Evolutionary conservation across 805 yeast genomes (phyloP).

Genomic region (Candida suzukii): DNA sequence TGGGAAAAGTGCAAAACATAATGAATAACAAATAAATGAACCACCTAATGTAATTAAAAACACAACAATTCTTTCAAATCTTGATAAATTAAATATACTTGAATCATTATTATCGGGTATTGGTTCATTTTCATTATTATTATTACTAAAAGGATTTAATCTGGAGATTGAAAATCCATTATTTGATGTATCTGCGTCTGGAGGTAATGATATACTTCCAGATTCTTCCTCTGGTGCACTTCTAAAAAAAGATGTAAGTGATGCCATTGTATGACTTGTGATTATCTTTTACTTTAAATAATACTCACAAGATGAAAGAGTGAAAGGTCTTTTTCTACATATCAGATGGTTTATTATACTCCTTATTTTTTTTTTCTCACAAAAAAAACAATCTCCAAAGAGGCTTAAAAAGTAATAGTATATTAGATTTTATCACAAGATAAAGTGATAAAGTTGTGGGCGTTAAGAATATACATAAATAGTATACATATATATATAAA

Average conservation of each 20-base stretch:
- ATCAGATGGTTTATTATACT: too few relatives aligned
- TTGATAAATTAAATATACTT: conserved; percentile 44
- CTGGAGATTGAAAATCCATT: background rate
- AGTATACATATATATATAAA: background rate
- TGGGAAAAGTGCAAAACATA: conserved; percentile 76
- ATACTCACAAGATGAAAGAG: too few relatives aligned
- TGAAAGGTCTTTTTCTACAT: too few relatives aligned
- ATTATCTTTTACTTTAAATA: too few relatives aligned
- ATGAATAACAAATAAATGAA: conserved; percentile 61
- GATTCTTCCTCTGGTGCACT: too few relatives aligned
- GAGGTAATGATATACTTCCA: background rate
- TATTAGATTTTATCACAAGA: too few relatives aligned
- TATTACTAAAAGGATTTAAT: background rate
- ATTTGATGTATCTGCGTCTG: background rate
- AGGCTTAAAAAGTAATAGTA: too few relatives aligned
- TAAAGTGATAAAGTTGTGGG: background rate
- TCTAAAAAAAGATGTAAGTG: background rate
- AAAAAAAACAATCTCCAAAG: too few relatives aligned
- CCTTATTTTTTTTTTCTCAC: too few relatives aligned
- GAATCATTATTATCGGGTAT: conserved; percentile 2
- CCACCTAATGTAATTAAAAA: conserved; percentile 70
- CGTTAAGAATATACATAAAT: background rate
- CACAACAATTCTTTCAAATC: conserved; percentile 71
- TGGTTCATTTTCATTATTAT: too few relatives aligned
- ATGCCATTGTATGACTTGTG: background rate